Percentiles rank a stretch among this genome's conserved stretches.
Evolutionary conservation across 2,329 filamentous ascomycete species (phyloP).

Genomic region (Phialocephala sp.): DNA sequence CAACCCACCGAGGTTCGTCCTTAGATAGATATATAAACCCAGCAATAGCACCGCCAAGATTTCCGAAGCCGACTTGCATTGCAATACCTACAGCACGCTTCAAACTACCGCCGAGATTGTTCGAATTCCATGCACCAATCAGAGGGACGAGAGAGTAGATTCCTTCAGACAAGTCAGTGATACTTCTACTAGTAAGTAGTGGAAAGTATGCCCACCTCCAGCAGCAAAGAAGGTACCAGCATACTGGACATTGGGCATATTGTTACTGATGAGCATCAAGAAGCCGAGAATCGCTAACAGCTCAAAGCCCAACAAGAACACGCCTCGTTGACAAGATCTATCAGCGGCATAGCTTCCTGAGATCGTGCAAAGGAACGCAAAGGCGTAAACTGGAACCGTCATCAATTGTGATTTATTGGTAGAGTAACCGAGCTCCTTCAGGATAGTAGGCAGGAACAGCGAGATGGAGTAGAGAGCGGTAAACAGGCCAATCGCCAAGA

Average conservation of each 20-base stretch:
- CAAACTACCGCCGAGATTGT: constrained; percentile 90
- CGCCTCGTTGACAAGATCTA: constrained; percentile 71
- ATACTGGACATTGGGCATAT: constrained; percentile 73
- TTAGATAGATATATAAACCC: constrained; percentile 54
- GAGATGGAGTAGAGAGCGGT: constrained; percentile 52
- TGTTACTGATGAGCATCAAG: constrained; percentile 72
- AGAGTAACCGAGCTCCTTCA: constrained; percentile 59
- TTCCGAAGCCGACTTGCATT: constrained; percentile 89
- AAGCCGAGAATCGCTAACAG: constrained; percentile 77
- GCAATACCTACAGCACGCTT: constrained; percentile 87
- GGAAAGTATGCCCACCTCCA: constrained; percentile 45
- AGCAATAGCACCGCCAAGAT: constrained; percentile 74
- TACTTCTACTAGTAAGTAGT: background rate
- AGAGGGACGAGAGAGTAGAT: constrained; percentile 87
- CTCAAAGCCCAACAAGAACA: constrained; percentile 68
- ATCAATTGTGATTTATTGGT: constrained; percentile 55
- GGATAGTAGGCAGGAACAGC: constrained; percentile 50
- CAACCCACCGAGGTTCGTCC: constrained; percentile 42
- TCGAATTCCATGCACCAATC: constrained; percentile 83
- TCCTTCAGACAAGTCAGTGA: constrained; percentile 55
- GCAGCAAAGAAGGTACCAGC: constrained; percentile 83
- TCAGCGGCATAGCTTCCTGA: constrained; percentile 76
- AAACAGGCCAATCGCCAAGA: constrained; percentile 66
- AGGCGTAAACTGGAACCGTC: constrained; percentile 61
- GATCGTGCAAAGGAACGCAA: constrained; percentile 71